Base-by-base conservation (phyloP, 345 rosid genomes). In the Populus davidiana region DNA sequence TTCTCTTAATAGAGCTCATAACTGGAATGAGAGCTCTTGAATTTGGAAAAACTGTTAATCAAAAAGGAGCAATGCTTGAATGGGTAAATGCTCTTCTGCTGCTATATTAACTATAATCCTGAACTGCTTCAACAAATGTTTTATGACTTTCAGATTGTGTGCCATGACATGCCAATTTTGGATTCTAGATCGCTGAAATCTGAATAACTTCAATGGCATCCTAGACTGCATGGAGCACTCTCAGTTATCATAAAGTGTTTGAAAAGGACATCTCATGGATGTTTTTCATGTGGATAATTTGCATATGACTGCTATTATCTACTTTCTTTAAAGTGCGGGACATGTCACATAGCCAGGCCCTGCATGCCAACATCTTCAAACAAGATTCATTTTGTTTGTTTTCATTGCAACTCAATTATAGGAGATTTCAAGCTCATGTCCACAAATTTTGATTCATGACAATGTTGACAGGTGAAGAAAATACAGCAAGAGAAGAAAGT, bases 1-100 rank as follows among this genome's bases (percentile, higher is more conserved):
- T 94, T 82, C 95, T 94, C 69, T 79, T 94, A 85, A 76, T 94
- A 70, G 98, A 94, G 85, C 95, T 94, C 67, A 93, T 94, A 10
- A 94, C 98, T 27, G 98, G 98, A 20, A 91, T 89, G 94, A 88
- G 98, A 84, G 97, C 97, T 56, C 92, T 94, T 0, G 97, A 94
- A 89, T 90, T 91, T 74, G 98, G 98, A 29, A 94, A 94, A 83
- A 86, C 91, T 12, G 83, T 85, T 50, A 87, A 88, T 74, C 93
- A 91, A 86, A 93, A 94, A 85, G 98, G 98, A 83, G 98, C 98
- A 23, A 89, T 90, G 91, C 97, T 91, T 33, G 98, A 90, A 74
- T 93, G 98, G 98, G 98, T 92, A 80, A 33, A 81, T 89, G 79
- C 68, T 75, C 52, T 31, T 79, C 71, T 25, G 47, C 63, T 31